Evolutionary conservation across 1,284 basidiomycete genomes (phyloP), one percentile per base, ranked within the genome.

Genomic region (Kwoniella shivajii): DNA sequence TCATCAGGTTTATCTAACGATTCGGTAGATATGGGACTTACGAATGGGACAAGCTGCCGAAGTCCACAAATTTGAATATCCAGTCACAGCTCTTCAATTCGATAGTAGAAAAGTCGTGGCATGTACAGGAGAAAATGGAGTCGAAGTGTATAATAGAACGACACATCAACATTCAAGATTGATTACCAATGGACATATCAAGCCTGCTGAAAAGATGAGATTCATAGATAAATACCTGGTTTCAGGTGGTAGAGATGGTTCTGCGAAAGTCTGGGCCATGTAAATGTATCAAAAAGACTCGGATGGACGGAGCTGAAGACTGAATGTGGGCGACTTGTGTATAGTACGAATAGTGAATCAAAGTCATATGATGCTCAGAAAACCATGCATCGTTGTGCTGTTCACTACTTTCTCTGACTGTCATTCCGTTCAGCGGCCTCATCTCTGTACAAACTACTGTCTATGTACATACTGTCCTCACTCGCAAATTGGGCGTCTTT

Each of bases 211-310:
- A 78, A 84, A 84, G 62, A 80, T 99, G 65, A 84, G 95, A 52
- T 99, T 96, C 78, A 96, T 98, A 87, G 95, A 99, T 78, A 86
- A 88, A 58, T 99, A 98, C 78, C 82, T 97, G 47, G 88, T 92
- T 37, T 89, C 90, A 26, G 96, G 96, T 41, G 93, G 88, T 50
- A 85, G 88, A 54, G 95, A 99, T 78, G 84, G 88, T 29, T 83
- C 84, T 42, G 85, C 98, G 67, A 98, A 98, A 80, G 87, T 97
- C 56, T 99, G 95, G 95, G 91, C 92, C 43, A 80, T 99, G 78
- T 98, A 52, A 18, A 38, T 10, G 26, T 4, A 7, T 42, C 10
- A 20, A 33, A n/a, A n/a, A n/a, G n/a, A n/a, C n/a, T n/a, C n/a
- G n/a, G n/a, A n/a, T n/a, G n/a, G n/a, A n/a, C n/a, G n/a, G n/a